Conservation (phyloP, 2,329 filamentous ascomycete genomes). For the Paramyrothecium sp. region DNA sequence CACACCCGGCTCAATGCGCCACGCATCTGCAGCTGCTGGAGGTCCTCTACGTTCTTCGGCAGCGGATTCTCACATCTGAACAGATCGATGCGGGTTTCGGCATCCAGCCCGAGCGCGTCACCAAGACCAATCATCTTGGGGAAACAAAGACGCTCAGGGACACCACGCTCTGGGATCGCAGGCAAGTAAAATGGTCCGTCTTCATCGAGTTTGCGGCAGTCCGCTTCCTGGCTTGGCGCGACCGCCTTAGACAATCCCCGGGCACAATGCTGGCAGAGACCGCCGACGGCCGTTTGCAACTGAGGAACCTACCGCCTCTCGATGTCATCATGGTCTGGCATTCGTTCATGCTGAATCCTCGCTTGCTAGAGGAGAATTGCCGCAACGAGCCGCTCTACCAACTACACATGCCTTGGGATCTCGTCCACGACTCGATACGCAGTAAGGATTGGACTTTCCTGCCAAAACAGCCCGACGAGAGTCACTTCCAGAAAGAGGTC, state of each 20-base stretch:
- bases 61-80: constrained; percentile 15
- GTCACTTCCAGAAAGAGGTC: neutral
- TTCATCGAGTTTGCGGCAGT: constrained; percentile 23
- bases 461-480: neutral
- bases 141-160: constrained; percentile 20
- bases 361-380: constrained; percentile 13
- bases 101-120: constrained; percentile 10
- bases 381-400: constrained; percentile 9
- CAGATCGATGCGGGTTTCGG: constrained; percentile 14
- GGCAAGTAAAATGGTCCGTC: constrained; percentile 20
- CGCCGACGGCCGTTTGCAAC: neutral
- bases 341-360: constrained; percentile 30
- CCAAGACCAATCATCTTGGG: constrained; percentile 11
- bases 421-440: constrained; percentile 12
- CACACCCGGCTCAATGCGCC: constrained; percentile 36
- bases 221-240: constrained; percentile 22
- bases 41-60: constrained; percentile 52
- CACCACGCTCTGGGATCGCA: constrained; percentile 9
- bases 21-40: constrained; percentile 61
- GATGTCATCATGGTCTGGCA: constrained; percentile 38
- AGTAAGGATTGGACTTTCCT: constrained; percentile 12
- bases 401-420: constrained; percentile 16
- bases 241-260: neutral
- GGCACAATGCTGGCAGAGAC: constrained; percentile 2
- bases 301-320: constrained; percentile 15